Evolutionary conservation across 495 filamentous ascomycete species (phyloP).

Genomic region (Rostrohypoxylon terebratum): DNA sequence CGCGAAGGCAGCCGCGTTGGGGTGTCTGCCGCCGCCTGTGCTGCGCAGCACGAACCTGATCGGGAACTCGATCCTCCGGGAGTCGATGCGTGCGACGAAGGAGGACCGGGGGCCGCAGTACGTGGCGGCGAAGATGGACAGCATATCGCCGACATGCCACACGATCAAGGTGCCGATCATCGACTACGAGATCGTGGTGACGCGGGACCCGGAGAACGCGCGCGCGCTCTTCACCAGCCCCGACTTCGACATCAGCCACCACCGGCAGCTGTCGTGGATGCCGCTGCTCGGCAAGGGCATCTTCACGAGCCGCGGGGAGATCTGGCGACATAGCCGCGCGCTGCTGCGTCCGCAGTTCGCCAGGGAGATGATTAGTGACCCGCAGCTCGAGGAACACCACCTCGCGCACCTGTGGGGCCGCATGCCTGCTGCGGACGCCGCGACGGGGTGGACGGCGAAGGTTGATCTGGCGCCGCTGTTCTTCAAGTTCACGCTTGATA

Average conservation of each 20-base stretch:
- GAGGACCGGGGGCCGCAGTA: slow-evolving; percentile 51
- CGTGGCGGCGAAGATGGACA: slow-evolving; percentile 39
- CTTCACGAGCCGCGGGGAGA: slow-evolving; percentile 73
- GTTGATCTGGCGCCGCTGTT: slow-evolving; percentile 74
- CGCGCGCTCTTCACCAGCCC: slow-evolving; percentile 70
- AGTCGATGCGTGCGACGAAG: slow-evolving; percentile 48
- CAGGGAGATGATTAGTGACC: slow-evolving; percentile 68
- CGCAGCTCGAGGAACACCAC: slow-evolving; percentile 70
- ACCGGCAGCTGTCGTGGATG: slow-evolving; percentile 59
- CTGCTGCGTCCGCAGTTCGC: slow-evolving; percentile 74
- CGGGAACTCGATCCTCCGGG: slow-evolving; percentile 46
- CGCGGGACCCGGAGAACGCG: slow-evolving; percentile 72
- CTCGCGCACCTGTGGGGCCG: slow-evolving; percentile 61
- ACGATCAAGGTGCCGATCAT: slow-evolving; percentile 47
- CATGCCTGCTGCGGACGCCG: slow-evolving; percentile 33
- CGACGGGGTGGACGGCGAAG: slow-evolving; percentile 44
- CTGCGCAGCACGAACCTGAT: slow-evolving; percentile 50
- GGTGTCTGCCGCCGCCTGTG: slow-evolving; percentile 48
- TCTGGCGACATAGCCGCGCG: slow-evolving; percentile 73
- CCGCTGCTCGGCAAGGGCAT: slow-evolving; percentile 76
- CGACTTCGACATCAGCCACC: slow-evolving; percentile 68
- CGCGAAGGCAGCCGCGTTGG: slow-evolving; percentile 42
- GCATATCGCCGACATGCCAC: slow-evolving; percentile 40
- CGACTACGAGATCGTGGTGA: slow-evolving; percentile 58
- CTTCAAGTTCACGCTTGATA: slow-evolving; percentile 74